Evolutionary conservation across 768 basidiomycete species (phyloP).

Genomic region (Arthromyces matolae): DNA sequence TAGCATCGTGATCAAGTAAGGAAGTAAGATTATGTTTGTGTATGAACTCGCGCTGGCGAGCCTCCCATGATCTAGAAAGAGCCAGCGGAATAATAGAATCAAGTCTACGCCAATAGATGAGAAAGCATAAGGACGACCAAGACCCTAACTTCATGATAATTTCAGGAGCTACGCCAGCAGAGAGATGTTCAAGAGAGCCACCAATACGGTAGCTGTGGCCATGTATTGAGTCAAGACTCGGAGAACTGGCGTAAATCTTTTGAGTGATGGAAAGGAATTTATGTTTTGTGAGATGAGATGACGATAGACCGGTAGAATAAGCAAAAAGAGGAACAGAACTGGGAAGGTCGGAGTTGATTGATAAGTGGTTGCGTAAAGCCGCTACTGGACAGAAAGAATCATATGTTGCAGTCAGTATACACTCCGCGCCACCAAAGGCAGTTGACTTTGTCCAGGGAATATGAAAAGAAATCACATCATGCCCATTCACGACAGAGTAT

Average conservation of each 20-base stretch:
- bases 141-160: background rate
- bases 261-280: background rate
- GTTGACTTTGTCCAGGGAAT: slow-evolving; percentile 19
- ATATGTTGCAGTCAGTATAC: slow-evolving; percentile 11
- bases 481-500: background rate
- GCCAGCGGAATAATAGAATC: background rate
- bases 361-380: slow-evolving; percentile 16
- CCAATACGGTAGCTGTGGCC: slow-evolving; percentile 3
- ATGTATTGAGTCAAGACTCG: background rate
- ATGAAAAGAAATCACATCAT: slow-evolving; percentile 8
- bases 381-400: slow-evolving; percentile 16
- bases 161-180: background rate
- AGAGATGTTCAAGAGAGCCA: background rate
- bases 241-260: background rate
- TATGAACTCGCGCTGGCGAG: slow-evolving; percentile 1
- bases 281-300: background rate
- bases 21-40: background rate
- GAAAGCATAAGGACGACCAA: slow-evolving; percentile 3
- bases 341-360: slow-evolving; percentile 4
- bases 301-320: background rate
- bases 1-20: background rate
- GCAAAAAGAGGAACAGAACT: slow-evolving; percentile 13
- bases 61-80: background rate
- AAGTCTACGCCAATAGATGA: slow-evolving; percentile 7
- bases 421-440: background rate